Conservation (phyloP, 2,329 filamentous ascomycete species). For the Davidsoniella virescens region DNA sequence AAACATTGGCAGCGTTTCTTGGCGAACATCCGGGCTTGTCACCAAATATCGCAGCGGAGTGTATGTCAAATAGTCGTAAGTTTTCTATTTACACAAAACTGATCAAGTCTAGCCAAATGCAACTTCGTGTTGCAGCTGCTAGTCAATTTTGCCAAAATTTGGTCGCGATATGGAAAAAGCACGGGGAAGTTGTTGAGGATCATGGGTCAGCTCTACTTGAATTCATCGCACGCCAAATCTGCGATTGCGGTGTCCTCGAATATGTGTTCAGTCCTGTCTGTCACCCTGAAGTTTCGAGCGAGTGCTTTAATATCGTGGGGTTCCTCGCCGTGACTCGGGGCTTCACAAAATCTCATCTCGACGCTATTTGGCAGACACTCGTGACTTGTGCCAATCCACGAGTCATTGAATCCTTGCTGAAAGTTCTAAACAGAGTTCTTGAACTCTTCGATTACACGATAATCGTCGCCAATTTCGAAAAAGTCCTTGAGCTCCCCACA, state of each 20-base stretch:
- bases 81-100: conserved; percentile 53
- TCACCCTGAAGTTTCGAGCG: conserved; percentile 73
- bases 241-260: conserved; percentile 55
- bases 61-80: conserved; percentile 49
- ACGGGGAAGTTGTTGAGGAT: conserved; percentile 31
- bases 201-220: conserved; percentile 35
- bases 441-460: conserved; percentile 31
- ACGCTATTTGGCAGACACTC: conserved; percentile 72
- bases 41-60: conserved; percentile 26
- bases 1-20: background rate
- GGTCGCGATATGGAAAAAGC: conserved; percentile 45
- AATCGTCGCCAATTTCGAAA: conserved; percentile 52
- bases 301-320: conserved; percentile 69
- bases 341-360: conserved; percentile 56
- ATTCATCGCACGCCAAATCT: conserved; percentile 53
- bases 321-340: conserved; percentile 69
- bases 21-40: conserved; percentile 22
- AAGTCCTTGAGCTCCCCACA: conserved; percentile 49
- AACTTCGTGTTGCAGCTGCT: conserved; percentile 66
- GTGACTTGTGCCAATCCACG: conserved; percentile 68
- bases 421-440: conserved; percentile 39
- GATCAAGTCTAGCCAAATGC: conserved; percentile 76
- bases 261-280: conserved; percentile 85
- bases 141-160: conserved; percentile 57
- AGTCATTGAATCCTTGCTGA: conserved; percentile 63